A percentile compares a stretch with the other conserved stretches of the same genome.
These are phyloP conservation scores for Pistacia atlantica DNA, from an alignment of 345 rosid species.

Conservation along the genomic window DNA sequence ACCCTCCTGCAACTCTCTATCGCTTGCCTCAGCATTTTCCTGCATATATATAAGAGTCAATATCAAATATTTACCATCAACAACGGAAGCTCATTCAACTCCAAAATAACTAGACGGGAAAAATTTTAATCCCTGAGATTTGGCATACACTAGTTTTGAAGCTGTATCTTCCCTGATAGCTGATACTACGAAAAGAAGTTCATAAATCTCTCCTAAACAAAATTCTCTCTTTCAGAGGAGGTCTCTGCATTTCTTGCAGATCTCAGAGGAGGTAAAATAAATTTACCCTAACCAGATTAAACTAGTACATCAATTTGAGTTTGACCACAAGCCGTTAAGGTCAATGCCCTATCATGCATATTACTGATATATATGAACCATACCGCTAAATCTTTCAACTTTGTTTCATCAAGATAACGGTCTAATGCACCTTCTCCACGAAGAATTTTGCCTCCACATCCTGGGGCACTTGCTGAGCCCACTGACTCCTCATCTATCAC, in stretches of 20 bases:
- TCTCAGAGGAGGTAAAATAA: background rate
- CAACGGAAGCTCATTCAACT: background rate
- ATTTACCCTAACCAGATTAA: too few species aligned
- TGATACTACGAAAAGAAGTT: background rate
- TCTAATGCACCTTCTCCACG: constrained; percentile 78
- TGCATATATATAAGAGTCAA: constrained; percentile 21
- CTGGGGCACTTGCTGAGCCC: constrained; percentile 51
- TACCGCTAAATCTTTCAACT: constrained; percentile 53
- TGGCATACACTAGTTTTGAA: too few species aligned
- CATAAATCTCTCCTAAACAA: background rate
- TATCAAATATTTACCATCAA: background rate
- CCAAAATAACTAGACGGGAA: background rate
- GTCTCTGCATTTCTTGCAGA: too few species aligned
- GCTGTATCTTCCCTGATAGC: too few species aligned
- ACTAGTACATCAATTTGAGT: background rate
- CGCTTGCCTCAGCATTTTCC: constrained; percentile 40
- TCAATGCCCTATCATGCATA: background rate
- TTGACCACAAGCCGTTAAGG: background rate
- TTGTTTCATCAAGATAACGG: constrained; percentile 48
- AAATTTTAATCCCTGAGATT: background rate
- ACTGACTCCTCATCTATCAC: constrained; percentile 80
- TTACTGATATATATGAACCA: constrained; percentile 1
- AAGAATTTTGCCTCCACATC: constrained; percentile 78
- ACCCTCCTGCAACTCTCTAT: constrained; percentile 53
- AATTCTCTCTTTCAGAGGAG: background rate